phyloP scores from a whole-genome alignment of 202 grass and related monocot genomes.

The Panicum hallii region DNA sequence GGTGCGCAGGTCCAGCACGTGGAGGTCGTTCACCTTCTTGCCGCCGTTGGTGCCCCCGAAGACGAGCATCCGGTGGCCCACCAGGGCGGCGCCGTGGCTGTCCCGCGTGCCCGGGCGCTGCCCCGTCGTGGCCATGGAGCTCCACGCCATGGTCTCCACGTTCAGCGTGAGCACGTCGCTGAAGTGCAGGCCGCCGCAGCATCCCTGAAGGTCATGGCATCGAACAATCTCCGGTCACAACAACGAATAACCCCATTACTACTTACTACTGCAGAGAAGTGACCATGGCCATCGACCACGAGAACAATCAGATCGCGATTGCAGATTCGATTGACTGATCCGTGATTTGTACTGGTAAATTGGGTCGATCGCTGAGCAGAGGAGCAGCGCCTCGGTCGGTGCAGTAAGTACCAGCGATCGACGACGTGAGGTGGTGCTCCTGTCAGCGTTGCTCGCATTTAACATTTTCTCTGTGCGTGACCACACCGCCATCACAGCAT shows the following conservation, averaged over 20 bases:
- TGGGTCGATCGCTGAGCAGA: not conserved
- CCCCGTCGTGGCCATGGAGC: conserved; percentile 72
- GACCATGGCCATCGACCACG: not conserved
- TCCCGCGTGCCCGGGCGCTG: conserved; percentile 82
- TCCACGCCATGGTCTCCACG: conserved; percentile 88
- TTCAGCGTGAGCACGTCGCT: conserved; percentile 84
- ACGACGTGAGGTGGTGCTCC: not conserved
- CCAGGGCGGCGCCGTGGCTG: conserved; percentile 68
- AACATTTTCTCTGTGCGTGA: conserved; percentile 41
- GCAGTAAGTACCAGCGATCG: conserved; percentile 32
- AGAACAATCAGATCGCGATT: not conserved
- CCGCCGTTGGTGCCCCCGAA: conserved; percentile 89
- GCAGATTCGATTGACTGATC: not conserved
- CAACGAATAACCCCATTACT: not conserved
- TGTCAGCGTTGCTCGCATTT: conserved; percentile 13
- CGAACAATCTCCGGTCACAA: not conserved
- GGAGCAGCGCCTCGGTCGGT: conserved; percentile 22
- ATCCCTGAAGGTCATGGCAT: conserved; percentile 53
- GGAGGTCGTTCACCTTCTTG: conserved; percentile 91
- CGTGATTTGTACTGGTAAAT: not conserved
- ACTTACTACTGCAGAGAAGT: not conserved
- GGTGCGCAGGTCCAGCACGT: conserved; percentile 76
- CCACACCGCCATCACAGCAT: conserved; percentile 30
- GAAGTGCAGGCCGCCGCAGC: conserved; percentile 95
- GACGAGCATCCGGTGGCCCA: conserved; percentile 89